Conservation (phyloP, 2,329 filamentous ascomycete genomes). For the Albophoma yamanashiensis region DNA sequence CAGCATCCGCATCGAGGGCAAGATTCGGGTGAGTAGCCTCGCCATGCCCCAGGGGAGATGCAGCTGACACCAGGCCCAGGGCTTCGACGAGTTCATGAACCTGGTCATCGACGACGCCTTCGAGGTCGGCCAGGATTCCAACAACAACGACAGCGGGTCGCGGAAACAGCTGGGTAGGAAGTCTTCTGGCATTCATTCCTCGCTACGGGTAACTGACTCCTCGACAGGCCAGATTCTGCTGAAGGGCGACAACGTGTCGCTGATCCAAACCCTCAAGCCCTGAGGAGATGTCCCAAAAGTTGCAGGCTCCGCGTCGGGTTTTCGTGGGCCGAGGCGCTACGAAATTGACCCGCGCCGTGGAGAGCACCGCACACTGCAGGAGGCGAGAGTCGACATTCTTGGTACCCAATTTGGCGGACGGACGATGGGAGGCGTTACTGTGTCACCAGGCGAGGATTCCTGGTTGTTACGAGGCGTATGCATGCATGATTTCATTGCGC, state of each 20-base stretch:
- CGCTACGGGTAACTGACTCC: constrained; percentile 10
- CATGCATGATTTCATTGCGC: constrained; percentile 1
- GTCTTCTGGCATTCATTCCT: neutral
- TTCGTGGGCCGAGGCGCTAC: neutral
- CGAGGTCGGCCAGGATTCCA: constrained; percentile 78
- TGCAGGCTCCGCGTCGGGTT: neutral
- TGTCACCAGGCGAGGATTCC: neutral
- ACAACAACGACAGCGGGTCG: constrained; percentile 64
- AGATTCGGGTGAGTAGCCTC: constrained; percentile 65
- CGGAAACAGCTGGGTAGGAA: constrained; percentile 65
- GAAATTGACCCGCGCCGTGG: neutral
- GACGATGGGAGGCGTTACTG: constrained; percentile 1
- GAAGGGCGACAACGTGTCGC: constrained; percentile 79
- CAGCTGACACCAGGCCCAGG: constrained; percentile 37
- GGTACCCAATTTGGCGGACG: neutral
- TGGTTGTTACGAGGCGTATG: neutral
- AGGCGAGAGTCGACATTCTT: neutral
- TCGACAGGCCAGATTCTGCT: constrained; percentile 69
- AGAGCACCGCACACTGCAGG: neutral
- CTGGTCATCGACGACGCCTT: constrained; percentile 91
- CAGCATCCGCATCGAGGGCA: constrained; percentile 87
- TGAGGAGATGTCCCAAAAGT: neutral
- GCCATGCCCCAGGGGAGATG: neutral
- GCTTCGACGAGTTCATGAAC: constrained; percentile 99
- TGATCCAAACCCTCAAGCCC: constrained; percentile 51